phyloP scores from a whole-genome alignment of 306 rosid species.

The Medicago arabica region DNA sequence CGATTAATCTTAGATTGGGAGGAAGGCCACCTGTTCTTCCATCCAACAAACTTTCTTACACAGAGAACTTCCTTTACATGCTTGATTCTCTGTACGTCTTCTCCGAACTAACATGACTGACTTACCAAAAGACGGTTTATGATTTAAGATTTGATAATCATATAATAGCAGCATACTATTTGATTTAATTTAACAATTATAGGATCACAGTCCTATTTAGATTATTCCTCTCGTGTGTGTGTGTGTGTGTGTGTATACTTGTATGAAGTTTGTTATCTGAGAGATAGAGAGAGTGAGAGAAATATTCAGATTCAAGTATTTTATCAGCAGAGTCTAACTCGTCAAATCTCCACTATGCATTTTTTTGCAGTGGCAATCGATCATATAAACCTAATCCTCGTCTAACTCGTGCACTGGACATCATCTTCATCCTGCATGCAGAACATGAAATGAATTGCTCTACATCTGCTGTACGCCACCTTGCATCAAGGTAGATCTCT shows the following conservation, averaged over 20 bases:
- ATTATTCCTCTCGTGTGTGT: too few relatives aligned
- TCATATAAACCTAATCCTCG: constrained; percentile 85
- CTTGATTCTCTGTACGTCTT: constrained; percentile 83
- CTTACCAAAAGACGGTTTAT: not conserved
- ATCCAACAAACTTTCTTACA: constrained; percentile 75
- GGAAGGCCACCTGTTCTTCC: constrained; percentile 96
- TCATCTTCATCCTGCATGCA: constrained; percentile 85
- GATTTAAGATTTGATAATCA: constrained; percentile 17
- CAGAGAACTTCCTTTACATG: constrained; percentile 91
- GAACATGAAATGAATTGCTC: constrained; percentile 99
- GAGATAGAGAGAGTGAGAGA: not conserved
- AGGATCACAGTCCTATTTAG: not conserved
- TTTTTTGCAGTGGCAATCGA: constrained; percentile 69
- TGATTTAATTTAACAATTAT: not conserved
- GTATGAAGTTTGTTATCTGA: not conserved
- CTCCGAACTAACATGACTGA: not conserved
- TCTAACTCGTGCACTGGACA: constrained; percentile 79
- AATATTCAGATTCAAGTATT: not conserved
- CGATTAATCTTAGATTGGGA: constrained; percentile 77
- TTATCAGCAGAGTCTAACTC: not conserved
- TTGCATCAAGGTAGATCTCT: constrained; percentile 77
- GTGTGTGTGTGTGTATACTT: too few relatives aligned
- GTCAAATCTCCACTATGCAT: constrained; percentile 21
- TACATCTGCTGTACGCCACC: constrained; percentile 85
- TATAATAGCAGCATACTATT: constrained; percentile 3